Percentiles rank a stretch among this genome's conserved stretches.
phyloP scores from a whole-genome alignment of 306 rosid genomes.

The Cucumis melo region DNA sequence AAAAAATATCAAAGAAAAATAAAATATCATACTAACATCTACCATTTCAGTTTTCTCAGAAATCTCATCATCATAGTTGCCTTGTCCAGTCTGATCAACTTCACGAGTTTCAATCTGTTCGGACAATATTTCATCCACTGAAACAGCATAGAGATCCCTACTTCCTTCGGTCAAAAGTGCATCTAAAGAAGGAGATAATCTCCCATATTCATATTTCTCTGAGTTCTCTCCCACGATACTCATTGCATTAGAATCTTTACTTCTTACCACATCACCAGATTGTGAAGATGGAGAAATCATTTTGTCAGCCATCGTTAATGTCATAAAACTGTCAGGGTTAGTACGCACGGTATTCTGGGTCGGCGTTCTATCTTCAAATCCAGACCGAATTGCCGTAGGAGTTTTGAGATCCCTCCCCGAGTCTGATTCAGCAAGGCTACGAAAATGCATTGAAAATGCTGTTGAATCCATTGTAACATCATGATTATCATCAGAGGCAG shows the following conservation, averaged over 20 bases:
- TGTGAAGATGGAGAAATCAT: constrained; percentile 13
- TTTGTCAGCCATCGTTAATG: constrained; percentile 37
- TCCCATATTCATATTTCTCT: constrained; percentile 33
- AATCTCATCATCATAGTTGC: not conserved
- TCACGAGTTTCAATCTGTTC: constrained; percentile 6
- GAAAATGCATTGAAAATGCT: constrained; percentile 83
- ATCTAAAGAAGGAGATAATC: constrained; percentile 40
- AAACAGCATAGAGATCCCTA: constrained; percentile 25
- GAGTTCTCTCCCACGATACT: constrained; percentile 50
- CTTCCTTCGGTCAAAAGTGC: constrained; percentile 51
- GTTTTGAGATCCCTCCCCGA: constrained; percentile 61
- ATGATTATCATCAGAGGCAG: constrained; percentile 41
- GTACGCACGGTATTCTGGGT: constrained; percentile 18
- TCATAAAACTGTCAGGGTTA: constrained; percentile 52
- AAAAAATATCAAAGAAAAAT: not conserved
- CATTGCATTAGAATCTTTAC: constrained; percentile 62
- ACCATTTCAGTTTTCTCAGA: constrained; percentile 9
- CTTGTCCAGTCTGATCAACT: not conserved
- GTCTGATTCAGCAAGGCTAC: constrained; percentile 72
- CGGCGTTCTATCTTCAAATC: constrained; percentile 35
- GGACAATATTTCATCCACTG: constrained; percentile 10
- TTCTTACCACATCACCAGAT: constrained; percentile 19
- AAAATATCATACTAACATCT: not conserved
- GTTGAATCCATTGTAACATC: constrained; percentile 89
- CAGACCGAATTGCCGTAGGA: constrained; percentile 33